These are phyloP conservation scores for Rhodotorula diobovata DNA, from an alignment of 768 basidiomycete species.

Conservation along the genomic window DNA sequence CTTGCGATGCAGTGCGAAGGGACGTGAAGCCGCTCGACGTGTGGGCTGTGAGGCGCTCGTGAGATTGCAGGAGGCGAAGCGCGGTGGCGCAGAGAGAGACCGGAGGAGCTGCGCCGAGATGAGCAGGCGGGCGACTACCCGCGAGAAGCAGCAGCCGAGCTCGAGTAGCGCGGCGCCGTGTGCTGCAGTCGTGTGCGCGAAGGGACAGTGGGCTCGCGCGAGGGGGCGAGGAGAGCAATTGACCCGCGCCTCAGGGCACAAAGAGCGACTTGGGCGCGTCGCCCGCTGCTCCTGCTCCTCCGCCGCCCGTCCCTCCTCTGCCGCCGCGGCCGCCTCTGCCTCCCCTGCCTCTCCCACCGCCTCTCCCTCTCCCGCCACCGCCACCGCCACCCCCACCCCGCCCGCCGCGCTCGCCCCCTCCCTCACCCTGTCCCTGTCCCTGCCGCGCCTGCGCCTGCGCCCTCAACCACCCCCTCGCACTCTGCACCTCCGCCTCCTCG, in stretches of 20 bases:
- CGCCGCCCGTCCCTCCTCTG: neutral
- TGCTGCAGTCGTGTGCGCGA: no score
- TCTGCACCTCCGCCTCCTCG: neutral
- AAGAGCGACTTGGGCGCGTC: constrained; percentile 9
- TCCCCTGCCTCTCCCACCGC: neutral
- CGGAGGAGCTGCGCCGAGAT: no score
- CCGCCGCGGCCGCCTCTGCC: neutral
- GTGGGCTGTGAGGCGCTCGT: no score
- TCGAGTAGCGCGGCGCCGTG: no score
- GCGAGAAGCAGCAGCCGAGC: no score
- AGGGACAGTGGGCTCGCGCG: no score
- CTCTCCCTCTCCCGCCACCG: neutral
- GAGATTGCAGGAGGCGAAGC: no score
- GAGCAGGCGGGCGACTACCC: no score
- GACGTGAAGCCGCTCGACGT: no score
- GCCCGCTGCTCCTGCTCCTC: neutral
- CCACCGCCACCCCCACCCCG: neutral
- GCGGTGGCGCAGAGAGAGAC: no score
- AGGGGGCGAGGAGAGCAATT: no score
- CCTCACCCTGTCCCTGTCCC: neutral
- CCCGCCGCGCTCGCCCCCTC: neutral
- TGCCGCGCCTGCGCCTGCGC: constrained; percentile 3
- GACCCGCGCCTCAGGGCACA: constrained; percentile 9
- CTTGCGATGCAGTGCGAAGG: no score
- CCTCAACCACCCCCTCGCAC: constrained; percentile 18